Evolutionary conservation across 2,329 filamentous ascomycete genomes (phyloP).

Genomic region (Cladosporium sp.): DNA sequence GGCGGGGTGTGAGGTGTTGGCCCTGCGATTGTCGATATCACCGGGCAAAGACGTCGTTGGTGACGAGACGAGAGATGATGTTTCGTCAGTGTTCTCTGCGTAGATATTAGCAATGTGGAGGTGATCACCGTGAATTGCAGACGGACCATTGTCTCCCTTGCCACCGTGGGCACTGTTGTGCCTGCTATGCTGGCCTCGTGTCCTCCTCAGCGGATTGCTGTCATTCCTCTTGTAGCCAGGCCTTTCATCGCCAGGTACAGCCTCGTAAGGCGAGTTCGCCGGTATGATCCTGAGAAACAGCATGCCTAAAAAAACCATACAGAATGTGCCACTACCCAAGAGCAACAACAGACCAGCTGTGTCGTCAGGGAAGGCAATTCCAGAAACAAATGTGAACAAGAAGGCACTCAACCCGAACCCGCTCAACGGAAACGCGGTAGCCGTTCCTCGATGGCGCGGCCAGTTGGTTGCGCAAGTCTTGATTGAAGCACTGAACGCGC

Average conservation of each 20-base stretch:
- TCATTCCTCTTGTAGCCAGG: constrained; percentile 26
- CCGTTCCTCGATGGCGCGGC: constrained; percentile 84
- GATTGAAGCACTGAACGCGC: constrained; percentile 82
- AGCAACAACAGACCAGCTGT: constrained; percentile 77
- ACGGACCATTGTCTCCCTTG: constrained; percentile 60
- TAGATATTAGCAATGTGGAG: not conserved
- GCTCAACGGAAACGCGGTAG: constrained; percentile 87
- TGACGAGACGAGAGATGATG: constrained; percentile 71
- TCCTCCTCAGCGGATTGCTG: constrained; percentile 44
- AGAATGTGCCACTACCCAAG: constrained; percentile 72
- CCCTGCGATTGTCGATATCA: constrained; percentile 45
- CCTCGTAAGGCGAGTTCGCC: constrained; percentile 50
- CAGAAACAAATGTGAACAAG: constrained; percentile 82
- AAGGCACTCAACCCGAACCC: constrained; percentile 94
- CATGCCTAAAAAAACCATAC: constrained; percentile 69
- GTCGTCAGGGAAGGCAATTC: constrained; percentile 74
- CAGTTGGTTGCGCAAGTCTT: constrained; percentile 86
- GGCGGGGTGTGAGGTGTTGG: constrained; percentile 49
- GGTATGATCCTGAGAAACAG: constrained; percentile 70
- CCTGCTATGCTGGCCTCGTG: constrained; percentile 36
- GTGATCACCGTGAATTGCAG: not conserved
- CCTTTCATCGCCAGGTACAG: constrained; percentile 45
- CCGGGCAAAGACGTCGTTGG: constrained; percentile 48
- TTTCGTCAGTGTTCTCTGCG: constrained; percentile 60
- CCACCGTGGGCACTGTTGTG: constrained; percentile 9